A percentile compares a stretch with the other conserved stretches of the same genome.
Conservation (phyloP, 495 filamentous ascomycete species). For the Neurospora africana region DNA sequence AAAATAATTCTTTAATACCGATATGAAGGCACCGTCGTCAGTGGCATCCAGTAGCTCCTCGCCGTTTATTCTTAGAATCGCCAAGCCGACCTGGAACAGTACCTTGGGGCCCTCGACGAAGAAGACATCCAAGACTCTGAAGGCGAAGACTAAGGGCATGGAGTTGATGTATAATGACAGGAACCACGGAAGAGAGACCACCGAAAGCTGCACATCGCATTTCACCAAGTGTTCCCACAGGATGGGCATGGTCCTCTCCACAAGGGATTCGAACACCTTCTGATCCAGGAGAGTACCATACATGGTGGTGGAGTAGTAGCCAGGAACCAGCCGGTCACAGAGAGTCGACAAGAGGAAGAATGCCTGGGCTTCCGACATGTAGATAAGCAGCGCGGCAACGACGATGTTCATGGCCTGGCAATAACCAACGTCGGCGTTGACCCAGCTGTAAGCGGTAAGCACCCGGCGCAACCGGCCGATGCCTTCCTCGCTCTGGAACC, state of each 20-base stretch:
- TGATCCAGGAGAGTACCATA: conserved; percentile 96
- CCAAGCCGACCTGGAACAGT: conserved; percentile 89
- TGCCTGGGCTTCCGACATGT: conserved; percentile 93
- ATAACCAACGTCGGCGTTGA: conserved; percentile 87
- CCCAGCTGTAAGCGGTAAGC: conserved; percentile 94
- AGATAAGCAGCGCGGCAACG: conserved; percentile 89
- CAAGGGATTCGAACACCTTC: conserved; percentile 89
- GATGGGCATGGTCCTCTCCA: conserved; percentile 97
- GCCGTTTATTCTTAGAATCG: conserved; percentile 93
- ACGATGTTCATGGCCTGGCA: conserved; percentile 99
- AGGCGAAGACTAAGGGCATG: conserved; percentile 95
- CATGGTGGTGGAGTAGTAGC: conserved; percentile 98
- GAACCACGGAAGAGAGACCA: conserved; percentile 96
- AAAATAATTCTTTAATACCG: conserved; percentile 91
- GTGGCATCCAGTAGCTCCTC: conserved; percentile 93
- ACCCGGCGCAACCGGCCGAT: conserved; percentile 84
- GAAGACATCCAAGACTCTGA: conserved; percentile 92
- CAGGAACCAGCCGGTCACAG: conserved; percentile 85
- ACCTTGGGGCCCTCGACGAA: conserved; percentile 97
- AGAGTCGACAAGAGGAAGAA: conserved; percentile 89
- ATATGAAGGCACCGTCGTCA: conserved; percentile 95
- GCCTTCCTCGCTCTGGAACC: conserved; percentile 92
- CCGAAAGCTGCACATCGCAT: conserved; percentile 94
- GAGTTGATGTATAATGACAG: conserved; percentile 97
- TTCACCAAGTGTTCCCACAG: conserved; percentile 95